phyloP scores from a whole-genome alignment of 1,139 yeast species.

The Kodamaea sp. region DNA sequence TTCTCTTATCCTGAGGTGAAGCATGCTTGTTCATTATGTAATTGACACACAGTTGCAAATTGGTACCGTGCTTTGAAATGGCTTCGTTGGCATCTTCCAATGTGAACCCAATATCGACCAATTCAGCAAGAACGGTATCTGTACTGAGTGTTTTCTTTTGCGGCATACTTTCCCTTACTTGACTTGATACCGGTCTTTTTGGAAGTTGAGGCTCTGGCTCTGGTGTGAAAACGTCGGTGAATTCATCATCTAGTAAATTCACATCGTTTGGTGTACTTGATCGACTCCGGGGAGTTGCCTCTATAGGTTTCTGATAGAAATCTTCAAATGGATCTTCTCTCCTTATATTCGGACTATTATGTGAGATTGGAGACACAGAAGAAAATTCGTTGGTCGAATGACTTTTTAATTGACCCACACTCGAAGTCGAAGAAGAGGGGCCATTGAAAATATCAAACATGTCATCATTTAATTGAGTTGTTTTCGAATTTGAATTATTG shows the following conservation, averaged over 20 bases:
- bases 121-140: constrained; percentile 63
- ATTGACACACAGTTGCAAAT: constrained; percentile 65
- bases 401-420: background rate
- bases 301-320: too few species aligned
- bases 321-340: too few species aligned
- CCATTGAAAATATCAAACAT: constrained; percentile 19
- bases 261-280: constrained; percentile 1
- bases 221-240: constrained; percentile 34
- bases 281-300: background rate
- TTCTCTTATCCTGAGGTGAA: constrained; percentile 2
- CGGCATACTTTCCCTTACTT: background rate
- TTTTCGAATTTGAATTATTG: background rate
- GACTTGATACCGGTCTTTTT: background rate
- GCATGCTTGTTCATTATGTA: constrained; percentile 48
- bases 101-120: constrained; percentile 78
- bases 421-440: background rate
- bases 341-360: too few species aligned
- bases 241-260: constrained; percentile 40
- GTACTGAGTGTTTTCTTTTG: constrained; percentile 9
- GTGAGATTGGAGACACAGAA: too few species aligned
- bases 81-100: constrained; percentile 61
- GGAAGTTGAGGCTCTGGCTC: constrained; percentile 11
- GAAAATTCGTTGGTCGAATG: background rate
- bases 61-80: constrained; percentile 51
- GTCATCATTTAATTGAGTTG: constrained; percentile 10